phyloP scores from a whole-genome alignment of 331 rosid genomes.

The Rhamnella rubrinervis region DNA sequence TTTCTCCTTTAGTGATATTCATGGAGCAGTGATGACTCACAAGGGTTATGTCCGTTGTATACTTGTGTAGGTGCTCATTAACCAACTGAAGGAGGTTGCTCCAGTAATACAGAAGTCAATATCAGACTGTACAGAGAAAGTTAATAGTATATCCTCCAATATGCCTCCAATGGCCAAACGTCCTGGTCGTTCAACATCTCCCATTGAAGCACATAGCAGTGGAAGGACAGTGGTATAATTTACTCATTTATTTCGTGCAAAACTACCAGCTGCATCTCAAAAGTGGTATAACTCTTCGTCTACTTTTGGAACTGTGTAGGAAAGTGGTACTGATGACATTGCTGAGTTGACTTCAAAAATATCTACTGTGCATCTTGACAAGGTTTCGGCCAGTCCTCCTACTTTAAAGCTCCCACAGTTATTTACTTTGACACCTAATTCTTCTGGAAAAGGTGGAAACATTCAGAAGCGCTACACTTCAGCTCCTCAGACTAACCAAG shows the following conservation, averaged over 20 bases:
- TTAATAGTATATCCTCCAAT: slow-evolving; percentile 67
- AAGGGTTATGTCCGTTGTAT: slow-evolving; percentile 1
- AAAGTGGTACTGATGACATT: slow-evolving; percentile 64
- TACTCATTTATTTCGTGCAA: not conserved
- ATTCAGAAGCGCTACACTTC: slow-evolving; percentile 63
- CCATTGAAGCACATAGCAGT: slow-evolving; percentile 71
- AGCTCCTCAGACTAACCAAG: slow-evolving; percentile 65
- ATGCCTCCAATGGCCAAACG: slow-evolving; percentile 66
- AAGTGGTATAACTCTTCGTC: slow-evolving; percentile 1
- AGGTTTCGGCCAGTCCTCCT: slow-evolving; percentile 84
- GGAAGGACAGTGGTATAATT: slow-evolving; percentile 72
- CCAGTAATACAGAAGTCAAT: slow-evolving; percentile 90
- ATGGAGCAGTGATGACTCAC: not conserved
- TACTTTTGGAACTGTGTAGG: slow-evolving; percentile 46
- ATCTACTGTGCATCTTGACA: slow-evolving; percentile 75
- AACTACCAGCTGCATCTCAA: not conserved
- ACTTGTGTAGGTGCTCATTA: slow-evolving; percentile 74
- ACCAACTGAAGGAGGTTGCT: slow-evolving; percentile 98
- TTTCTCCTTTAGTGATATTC: not conserved
- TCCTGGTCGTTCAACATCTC: slow-evolving; percentile 62
- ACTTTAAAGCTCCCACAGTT: slow-evolving; percentile 96
- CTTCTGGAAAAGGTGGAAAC: slow-evolving; percentile 88
- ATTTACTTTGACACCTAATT: slow-evolving; percentile 77
- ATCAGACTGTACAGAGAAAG: slow-evolving; percentile 93
- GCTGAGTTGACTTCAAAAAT: slow-evolving; percentile 73